phyloP scores from a whole-genome alignment of 1,139 yeast genomes.

The Candida sp. region DNA sequence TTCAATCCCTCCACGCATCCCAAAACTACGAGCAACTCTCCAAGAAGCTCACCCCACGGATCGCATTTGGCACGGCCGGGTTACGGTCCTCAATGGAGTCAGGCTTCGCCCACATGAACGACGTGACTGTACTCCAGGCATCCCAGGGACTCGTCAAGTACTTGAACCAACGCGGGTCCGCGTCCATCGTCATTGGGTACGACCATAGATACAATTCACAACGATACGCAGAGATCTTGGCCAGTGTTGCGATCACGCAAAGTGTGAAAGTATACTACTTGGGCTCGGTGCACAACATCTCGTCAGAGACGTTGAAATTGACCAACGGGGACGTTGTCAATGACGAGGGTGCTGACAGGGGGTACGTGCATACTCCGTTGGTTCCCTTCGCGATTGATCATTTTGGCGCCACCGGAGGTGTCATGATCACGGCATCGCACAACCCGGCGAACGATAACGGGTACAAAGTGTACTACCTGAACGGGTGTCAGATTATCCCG shows the following conservation, averaged over 20 bases:
- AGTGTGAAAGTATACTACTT: constrained; percentile 75
- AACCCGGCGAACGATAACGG: constrained; percentile 96
- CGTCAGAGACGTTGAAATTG: constrained; percentile 29
- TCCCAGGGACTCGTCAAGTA: constrained; percentile 81
- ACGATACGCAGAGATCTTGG: constrained; percentile 80
- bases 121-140: constrained; percentile 88
- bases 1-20: constrained; percentile 45
- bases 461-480: constrained; percentile 90
- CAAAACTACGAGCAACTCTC: constrained; percentile 51
- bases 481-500: constrained; percentile 96
- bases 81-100: constrained; percentile 88
- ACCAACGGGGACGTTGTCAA: constrained; percentile 11
- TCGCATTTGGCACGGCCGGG: constrained; percentile 95
- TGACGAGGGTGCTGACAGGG: constrained; percentile 9
- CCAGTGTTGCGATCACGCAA: constrained; percentile 68
- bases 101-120: constrained; percentile 90
- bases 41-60: constrained; percentile 55
- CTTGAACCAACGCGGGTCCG: constrained; percentile 22
- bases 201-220: constrained; percentile 88
- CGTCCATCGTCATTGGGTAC: constrained; percentile 79
- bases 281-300: constrained; percentile 39
- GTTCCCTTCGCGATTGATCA: constrained; percentile 87
- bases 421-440: constrained; percentile 97
- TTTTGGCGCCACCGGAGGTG: constrained; percentile 73
- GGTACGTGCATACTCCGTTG: constrained; percentile 84